These are phyloP conservation scores for Rhodocollybia butyracea DNA, from an alignment of 768 basidiomycete genomes.

Conservation along the genomic window DNA sequence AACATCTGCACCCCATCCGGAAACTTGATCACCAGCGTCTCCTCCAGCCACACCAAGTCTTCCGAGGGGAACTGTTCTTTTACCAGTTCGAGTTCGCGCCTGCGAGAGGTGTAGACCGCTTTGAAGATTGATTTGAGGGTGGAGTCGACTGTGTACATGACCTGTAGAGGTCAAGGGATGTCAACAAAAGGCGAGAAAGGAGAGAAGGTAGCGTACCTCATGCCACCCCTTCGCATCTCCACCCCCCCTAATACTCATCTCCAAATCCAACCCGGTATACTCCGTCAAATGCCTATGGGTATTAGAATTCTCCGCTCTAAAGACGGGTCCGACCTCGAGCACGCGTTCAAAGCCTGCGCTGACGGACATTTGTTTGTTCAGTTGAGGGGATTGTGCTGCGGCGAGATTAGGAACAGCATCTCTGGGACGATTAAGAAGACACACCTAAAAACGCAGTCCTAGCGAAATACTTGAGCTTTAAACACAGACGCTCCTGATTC, in stretches of 20 bases:
- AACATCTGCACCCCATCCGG: slow-evolving; percentile 52
- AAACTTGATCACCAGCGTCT: slow-evolving; percentile 49
- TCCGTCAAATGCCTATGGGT: slow-evolving; percentile 55
- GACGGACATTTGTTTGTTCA: slow-evolving; percentile 55
- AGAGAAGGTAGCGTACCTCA: slow-evolving; percentile 16
- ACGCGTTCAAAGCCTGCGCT: slow-evolving; percentile 50
- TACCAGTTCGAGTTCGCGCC: not conserved
- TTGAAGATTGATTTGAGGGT: not conserved
- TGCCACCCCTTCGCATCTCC: slow-evolving; percentile 44
- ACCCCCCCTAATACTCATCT: slow-evolving; percentile 49
- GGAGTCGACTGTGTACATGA: not conserved
- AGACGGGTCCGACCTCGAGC: slow-evolving; percentile 42
- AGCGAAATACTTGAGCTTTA: slow-evolving; percentile 51
- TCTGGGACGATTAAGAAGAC: too few species aligned
- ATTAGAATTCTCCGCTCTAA: slow-evolving; percentile 33
- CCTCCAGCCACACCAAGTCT: slow-evolving; percentile 52
- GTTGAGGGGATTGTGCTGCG: slow-evolving; percentile 50
- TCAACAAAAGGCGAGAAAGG: slow-evolving; percentile 27
- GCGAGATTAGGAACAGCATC: too few species aligned
- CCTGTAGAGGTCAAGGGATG: slow-evolving; percentile 22
- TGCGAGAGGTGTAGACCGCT: not conserved
- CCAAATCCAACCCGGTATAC: slow-evolving; percentile 53
- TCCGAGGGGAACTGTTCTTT: slow-evolving; percentile 47
- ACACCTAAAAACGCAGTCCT: slow-evolving; percentile 46
- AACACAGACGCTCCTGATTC: slow-evolving; percentile 50